Base-by-base conservation (phyloP, 306 rosid species). In the Inga leiocalycina region DNA sequence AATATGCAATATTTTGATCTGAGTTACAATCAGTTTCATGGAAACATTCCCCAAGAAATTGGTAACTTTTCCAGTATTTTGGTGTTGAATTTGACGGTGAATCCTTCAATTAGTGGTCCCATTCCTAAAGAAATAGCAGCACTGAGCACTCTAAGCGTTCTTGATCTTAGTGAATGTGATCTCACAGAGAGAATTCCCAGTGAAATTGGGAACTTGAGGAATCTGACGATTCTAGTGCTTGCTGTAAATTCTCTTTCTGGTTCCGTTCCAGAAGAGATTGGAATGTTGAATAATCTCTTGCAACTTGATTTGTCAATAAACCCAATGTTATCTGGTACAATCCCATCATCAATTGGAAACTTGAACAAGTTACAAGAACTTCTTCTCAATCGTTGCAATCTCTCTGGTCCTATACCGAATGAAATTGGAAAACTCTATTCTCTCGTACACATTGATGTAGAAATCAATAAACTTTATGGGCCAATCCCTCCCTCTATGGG, bases 91-190 rank as follows among this genome's bases (percentile, higher is more conserved):
- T 15, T 68, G 74, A 3, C 14, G 2, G 1, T 2, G 0, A 68
- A 68, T 37, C 6, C 2, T 37, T 19, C 22, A 3, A 16, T 51
- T 51, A 51, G 1, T 0, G 74, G 74, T 39, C 24, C 27, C 2
- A 68, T 68, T 1, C 41, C 86, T 37, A 14, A 2, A 59, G 82
- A 77, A 61, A 83, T 83, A 22, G 82, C 82, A 11, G 3, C 22
- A 37, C 2, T 83, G n/a, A 51, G 71, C 2, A n/a, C 44, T 44
- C 11, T 84, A 2, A 51, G 4, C 2, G 16, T 3, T 0, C 79
- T 83, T 73, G 45, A n/a, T 44, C 0, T 74, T 24, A 0, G 13
- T 0, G 4, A 0, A 0, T 74, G 71, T 22, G 59, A 76, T 57
- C 46, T 83, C 79, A 35, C 24, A 2, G 83, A 57, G 13, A 19